Evolutionary conservation across 495 filamentous ascomycete genomes (phyloP).

Genomic region (Penicillium dipodomyicola): DNA sequence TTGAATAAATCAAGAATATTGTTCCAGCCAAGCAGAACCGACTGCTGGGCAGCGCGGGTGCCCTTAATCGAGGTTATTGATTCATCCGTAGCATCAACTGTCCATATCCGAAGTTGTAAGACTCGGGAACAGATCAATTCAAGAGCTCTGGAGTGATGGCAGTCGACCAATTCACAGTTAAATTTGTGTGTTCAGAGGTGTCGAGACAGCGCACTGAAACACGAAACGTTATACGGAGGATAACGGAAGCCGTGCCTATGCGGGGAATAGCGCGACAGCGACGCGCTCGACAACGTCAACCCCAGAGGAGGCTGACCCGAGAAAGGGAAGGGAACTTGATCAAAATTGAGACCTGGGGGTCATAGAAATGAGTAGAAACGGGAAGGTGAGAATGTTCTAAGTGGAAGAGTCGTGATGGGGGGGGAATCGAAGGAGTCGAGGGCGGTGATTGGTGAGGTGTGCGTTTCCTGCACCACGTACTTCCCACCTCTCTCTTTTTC

Average conservation of each 20-base stretch:
- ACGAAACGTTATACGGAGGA: slow-evolving; percentile 22
- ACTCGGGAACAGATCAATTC: slow-evolving; percentile 11
- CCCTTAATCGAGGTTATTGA: slow-evolving; percentile 44
- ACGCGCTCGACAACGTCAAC: slow-evolving; percentile 41
- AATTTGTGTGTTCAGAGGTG: not conserved
- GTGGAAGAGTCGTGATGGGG: slow-evolving; percentile 15
- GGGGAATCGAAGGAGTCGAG: slow-evolving; percentile 17
- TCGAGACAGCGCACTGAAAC: slow-evolving; percentile 15
- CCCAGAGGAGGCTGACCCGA: slow-evolving; percentile 28
- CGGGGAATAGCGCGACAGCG: slow-evolving; percentile 41
- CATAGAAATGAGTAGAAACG: not conserved
- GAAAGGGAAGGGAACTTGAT: slow-evolving; percentile 9
- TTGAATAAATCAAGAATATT: not conserved
- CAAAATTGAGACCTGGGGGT: not conserved
- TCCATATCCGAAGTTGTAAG: slow-evolving; percentile 37
- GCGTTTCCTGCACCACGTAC: slow-evolving; percentile 11
- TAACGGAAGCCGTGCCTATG: slow-evolving; percentile 36
- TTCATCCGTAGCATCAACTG: slow-evolving; percentile 47
- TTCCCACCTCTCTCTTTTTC: slow-evolving; percentile 7
- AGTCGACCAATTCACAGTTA: not conserved
- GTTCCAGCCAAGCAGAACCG: slow-evolving; percentile 38
- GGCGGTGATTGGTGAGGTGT: slow-evolving; percentile 24
- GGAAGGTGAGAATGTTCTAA: not conserved
- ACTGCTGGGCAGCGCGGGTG: slow-evolving; percentile 52
- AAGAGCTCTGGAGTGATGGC: slow-evolving; percentile 8